These are phyloP conservation scores for Tilletia setariae DNA, from an alignment of 1,284 basidiomycete species.

Conservation along the genomic window DNA sequence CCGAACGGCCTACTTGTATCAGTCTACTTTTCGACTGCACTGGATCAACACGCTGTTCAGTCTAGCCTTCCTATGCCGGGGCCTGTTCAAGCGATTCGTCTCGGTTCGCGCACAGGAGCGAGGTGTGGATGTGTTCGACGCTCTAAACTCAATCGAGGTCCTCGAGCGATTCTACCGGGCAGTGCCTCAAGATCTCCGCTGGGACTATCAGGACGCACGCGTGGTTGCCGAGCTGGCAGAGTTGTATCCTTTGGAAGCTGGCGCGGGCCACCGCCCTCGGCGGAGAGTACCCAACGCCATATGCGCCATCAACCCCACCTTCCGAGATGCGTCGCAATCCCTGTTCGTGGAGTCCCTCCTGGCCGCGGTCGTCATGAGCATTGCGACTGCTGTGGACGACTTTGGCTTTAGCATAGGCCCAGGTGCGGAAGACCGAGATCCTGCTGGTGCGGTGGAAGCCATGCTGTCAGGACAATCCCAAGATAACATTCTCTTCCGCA, in stretches of 20 bases:
- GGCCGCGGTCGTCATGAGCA: not conserved
- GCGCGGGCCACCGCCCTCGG: not conserved
- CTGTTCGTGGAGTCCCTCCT: conserved; percentile 1
- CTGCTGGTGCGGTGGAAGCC: not conserved
- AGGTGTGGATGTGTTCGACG: conserved; percentile 2
- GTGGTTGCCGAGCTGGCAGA: not conserved
- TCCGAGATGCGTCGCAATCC: conserved; percentile 11
- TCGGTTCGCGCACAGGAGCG: conserved; percentile 6
- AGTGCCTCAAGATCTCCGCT: not conserved
- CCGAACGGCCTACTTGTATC: too few relatives aligned
- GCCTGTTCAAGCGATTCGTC: not conserved
- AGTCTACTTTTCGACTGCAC: not conserved
- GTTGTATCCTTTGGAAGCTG: not conserved
- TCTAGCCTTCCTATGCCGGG: conserved; percentile 3
- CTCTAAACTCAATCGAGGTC: conserved; percentile 8
- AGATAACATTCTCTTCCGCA: conserved; percentile 5
- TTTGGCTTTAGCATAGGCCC: not conserved
- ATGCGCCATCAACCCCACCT: not conserved
- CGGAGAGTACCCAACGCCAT: conserved; percentile 3
- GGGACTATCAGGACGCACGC: not conserved
- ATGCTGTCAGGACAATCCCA: conserved; percentile 3
- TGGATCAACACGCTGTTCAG: conserved; percentile 8
- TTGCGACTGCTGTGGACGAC: not conserved
- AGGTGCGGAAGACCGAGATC: not conserved
- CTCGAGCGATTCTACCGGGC: conserved; percentile 8